A percentile compares a stretch with the other conserved stretches of the same genome.
phyloP scores from a whole-genome alignment of 345 rosid species.

The Carallia brachiata region DNA sequence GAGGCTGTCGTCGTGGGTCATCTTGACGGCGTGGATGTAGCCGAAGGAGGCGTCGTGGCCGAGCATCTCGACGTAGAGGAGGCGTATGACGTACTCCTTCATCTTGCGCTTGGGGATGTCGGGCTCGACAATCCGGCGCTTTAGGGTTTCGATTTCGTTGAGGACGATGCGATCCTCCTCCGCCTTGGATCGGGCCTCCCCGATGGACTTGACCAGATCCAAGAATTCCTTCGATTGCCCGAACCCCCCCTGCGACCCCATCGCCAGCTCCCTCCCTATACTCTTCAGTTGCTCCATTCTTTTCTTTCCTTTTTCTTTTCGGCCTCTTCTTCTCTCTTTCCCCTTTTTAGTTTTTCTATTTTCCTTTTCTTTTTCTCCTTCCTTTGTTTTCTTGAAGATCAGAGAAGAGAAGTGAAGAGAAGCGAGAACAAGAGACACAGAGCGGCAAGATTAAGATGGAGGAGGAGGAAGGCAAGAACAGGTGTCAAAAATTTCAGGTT shows the following conservation, averaged over 20 bases:
- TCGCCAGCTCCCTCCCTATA: slow-evolving; percentile 96
- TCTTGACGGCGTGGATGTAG: slow-evolving; percentile 96
- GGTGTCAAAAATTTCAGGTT: no score
- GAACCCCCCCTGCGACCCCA: slow-evolving; percentile 97
- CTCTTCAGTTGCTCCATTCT: slow-evolving; percentile 92
- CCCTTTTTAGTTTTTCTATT: no score
- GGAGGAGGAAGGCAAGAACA: no score
- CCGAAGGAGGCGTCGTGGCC: slow-evolving; percentile 99
- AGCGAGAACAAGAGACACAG: no score
- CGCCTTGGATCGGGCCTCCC: slow-evolving; percentile 98
- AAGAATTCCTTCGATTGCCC: slow-evolving; percentile 94
- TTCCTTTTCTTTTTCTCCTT: no score
- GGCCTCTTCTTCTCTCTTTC: no score
- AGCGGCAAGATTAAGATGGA: no score
- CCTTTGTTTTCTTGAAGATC: no score
- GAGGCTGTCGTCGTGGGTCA: slow-evolving; percentile 89
- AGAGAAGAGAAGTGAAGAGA: no score
- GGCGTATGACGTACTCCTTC: slow-evolving; percentile 89
- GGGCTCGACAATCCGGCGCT: slow-evolving; percentile 81
- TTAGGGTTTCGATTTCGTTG: slow-evolving; percentile 87
- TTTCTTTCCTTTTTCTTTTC: no score
- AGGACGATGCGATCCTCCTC: slow-evolving; percentile 95
- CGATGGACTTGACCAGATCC: slow-evolving; percentile 94
- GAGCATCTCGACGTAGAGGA: slow-evolving; percentile 92
- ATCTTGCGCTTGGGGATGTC: slow-evolving; percentile 89